Evolutionary conservation across 208 protist species (phyloP).

Genomic region (Eutreptiella sp.): DNA sequence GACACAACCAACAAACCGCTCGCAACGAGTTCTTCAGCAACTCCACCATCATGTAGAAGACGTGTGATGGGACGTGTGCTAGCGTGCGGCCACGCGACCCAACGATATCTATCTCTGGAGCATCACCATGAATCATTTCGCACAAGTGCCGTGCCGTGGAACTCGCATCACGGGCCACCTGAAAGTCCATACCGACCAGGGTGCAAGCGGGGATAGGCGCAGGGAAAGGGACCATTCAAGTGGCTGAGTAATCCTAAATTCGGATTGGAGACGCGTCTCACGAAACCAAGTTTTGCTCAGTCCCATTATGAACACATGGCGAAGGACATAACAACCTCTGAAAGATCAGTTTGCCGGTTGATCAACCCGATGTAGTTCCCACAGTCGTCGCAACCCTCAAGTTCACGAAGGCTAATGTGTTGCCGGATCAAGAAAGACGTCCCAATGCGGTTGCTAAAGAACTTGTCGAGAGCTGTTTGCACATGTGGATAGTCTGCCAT

Average conservation of each 20-base stretch:
- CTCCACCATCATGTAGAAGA: slow-evolving; percentile 88
- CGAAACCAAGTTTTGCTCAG: no score
- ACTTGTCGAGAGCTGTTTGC: neutral
- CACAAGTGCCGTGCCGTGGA: slow-evolving; percentile 78
- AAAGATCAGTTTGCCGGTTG: slow-evolving; percentile 58
- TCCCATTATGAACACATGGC: no score
- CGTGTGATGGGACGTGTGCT: slow-evolving; percentile 82
- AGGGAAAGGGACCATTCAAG: no score
- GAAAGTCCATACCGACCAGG: no score
- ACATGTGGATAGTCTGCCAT: neutral
- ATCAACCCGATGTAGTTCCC: slow-evolving; percentile 71
- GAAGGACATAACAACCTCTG: no score
- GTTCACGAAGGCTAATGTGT: slow-evolving; percentile 9
- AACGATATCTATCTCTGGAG: slow-evolving; percentile 70
- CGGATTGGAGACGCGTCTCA: no score
- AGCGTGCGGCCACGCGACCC: slow-evolving; percentile 56
- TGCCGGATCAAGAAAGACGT: slow-evolving; percentile 15
- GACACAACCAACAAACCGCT: slow-evolving; percentile 41
- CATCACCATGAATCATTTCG: slow-evolving; percentile 72
- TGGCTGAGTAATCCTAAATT: no score
- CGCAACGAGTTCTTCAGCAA: slow-evolving; percentile 88
- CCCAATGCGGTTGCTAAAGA: neutral
- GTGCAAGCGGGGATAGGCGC: no score
- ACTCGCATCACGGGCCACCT: slow-evolving; percentile 48
- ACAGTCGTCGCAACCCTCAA: slow-evolving; percentile 51